Evolutionary conservation across 2,329 filamentous ascomycete genomes (phyloP).

Genomic region (Hymenoscyphus fructigenus): DNA sequence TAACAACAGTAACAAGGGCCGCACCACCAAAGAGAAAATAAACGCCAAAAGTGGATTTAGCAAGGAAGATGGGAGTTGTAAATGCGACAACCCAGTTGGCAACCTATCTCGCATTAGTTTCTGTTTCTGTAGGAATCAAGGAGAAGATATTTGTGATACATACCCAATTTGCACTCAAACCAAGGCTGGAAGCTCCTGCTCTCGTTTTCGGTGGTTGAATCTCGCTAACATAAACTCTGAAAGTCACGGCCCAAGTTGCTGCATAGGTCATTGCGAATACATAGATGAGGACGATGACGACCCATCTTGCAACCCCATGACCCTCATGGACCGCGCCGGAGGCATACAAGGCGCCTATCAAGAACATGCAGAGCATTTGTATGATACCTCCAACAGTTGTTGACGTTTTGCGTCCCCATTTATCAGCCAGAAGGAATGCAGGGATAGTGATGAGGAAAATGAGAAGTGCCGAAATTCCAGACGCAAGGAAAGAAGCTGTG

Average conservation of each 20-base stretch:
- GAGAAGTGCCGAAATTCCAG: slow-evolving; percentile 56
- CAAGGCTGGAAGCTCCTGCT: slow-evolving; percentile 51
- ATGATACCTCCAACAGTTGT: slow-evolving; percentile 52
- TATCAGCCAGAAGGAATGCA: slow-evolving; percentile 53
- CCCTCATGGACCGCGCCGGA: slow-evolving; percentile 42
- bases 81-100: slow-evolving; percentile 35
- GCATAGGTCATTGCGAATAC: slow-evolving; percentile 47
- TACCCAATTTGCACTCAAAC: slow-evolving; percentile 45
- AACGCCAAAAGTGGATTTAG: slow-evolving; percentile 19
- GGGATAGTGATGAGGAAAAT: slow-evolving; percentile 56
- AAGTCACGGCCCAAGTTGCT: slow-evolving; percentile 51
- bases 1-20: slow-evolving; percentile 28
- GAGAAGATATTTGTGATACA: slow-evolving; percentile 2
- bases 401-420: slow-evolving; percentile 48
- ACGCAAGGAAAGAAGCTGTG: slow-evolving; percentile 56
- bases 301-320: slow-evolving; percentile 45
- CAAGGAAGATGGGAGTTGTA: slow-evolving; percentile 32
- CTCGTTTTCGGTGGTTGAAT: slow-evolving; percentile 55
- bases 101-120: slow-evolving; percentile 26
- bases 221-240: slow-evolving; percentile 56
- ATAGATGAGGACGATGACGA: slow-evolving; percentile 51
- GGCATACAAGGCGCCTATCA: slow-evolving; percentile 54
- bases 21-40: slow-evolving; percentile 28
- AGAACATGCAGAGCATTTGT: slow-evolving; percentile 49
- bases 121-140: slow-evolving; percentile 26